These are phyloP conservation scores for Claviceps africana DNA, from an alignment of 2,329 filamentous ascomycete species.

Conservation along the genomic window DNA sequence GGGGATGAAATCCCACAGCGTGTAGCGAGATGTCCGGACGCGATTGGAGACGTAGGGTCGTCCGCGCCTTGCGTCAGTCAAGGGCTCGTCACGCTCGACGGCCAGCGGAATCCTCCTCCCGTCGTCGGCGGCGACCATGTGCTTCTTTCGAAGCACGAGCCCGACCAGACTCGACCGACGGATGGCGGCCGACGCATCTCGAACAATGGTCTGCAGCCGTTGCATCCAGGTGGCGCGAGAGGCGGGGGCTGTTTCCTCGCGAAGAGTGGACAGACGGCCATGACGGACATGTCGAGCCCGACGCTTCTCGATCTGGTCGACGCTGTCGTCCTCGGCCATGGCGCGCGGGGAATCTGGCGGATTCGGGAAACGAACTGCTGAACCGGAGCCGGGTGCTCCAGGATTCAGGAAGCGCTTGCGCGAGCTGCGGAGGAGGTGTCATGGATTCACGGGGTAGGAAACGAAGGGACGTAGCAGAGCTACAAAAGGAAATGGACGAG, in stretches of 20 bases:
- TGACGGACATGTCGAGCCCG: neutral
- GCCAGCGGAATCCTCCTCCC: constrained; percentile 39
- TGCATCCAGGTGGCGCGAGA: neutral
- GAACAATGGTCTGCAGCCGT: constrained; percentile 6
- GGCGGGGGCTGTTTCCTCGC: neutral
- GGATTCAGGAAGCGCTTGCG: neutral
- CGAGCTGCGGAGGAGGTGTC: no score
- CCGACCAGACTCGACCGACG: constrained; percentile 30
- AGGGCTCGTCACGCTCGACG: constrained; percentile 23
- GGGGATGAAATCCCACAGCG: constrained; percentile 69
- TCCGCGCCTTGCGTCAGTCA: constrained; percentile 37
- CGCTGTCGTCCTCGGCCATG: constrained; percentile 3
- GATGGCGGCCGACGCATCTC: constrained; percentile 9
- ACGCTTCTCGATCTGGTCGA: constrained; percentile 2
- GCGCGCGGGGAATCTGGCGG: neutral
- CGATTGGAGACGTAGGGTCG: constrained; percentile 40
- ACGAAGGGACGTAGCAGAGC: neutral
- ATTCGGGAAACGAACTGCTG: neutral
- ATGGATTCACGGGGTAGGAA: no score
- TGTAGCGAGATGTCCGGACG: constrained; percentile 75
- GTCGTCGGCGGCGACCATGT: constrained; percentile 57
- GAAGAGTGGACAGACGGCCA: neutral
- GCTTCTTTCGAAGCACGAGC: constrained; percentile 47
- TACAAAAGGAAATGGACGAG: neutral
- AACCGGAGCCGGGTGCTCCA: neutral